phyloP scores from a whole-genome alignment of 306 rosid genomes.

The Hippophae tibetana region DNA sequence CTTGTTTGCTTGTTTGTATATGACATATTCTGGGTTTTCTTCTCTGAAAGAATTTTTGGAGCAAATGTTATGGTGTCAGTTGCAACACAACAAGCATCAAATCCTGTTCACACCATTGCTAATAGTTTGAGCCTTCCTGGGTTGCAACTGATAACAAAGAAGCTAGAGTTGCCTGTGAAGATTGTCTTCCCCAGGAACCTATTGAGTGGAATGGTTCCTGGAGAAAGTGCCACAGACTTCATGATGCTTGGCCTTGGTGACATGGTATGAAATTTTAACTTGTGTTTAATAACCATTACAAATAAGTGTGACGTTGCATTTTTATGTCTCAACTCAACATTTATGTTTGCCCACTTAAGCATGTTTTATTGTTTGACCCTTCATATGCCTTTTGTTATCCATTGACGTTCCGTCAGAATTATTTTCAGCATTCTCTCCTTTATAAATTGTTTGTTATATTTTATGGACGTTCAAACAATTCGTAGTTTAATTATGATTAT shows the following conservation, averaged over 20 bases:
- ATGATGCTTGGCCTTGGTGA: conserved; percentile 99
- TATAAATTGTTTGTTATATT: background rate
- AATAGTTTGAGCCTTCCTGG: conserved; percentile 95
- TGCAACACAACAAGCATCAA: conserved; percentile 91
- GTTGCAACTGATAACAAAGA: conserved; percentile 79
- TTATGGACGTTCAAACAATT: background rate
- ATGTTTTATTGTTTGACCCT: too few species aligned
- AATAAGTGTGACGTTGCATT: background rate
- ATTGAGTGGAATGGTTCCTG: conserved; percentile 68
- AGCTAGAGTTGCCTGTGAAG: conserved; percentile 96
- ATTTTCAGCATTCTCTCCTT: too few species aligned
- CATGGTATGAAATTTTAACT: conserved; percentile 49
- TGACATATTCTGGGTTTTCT: conserved; percentile 98
- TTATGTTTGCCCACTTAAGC: background rate
- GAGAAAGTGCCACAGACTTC: conserved; percentile 65
- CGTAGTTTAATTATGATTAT: conserved; percentile 3
- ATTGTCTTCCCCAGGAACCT: conserved; percentile 91
- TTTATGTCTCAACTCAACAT: background rate
- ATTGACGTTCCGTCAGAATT: too few species aligned
- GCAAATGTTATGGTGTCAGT: conserved; percentile 98
- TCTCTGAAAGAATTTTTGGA: conserved; percentile 94
- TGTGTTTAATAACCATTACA: background rate
- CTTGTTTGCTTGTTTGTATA: conserved; percentile 77
- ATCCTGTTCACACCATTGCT: conserved; percentile 95
- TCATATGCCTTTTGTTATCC: too few species aligned